Evolutionary conservation across 177 flowering plant species (phyloP), one percentile per base, ranked within the genome.

Genomic region (Telopea speciosissima): DNA sequence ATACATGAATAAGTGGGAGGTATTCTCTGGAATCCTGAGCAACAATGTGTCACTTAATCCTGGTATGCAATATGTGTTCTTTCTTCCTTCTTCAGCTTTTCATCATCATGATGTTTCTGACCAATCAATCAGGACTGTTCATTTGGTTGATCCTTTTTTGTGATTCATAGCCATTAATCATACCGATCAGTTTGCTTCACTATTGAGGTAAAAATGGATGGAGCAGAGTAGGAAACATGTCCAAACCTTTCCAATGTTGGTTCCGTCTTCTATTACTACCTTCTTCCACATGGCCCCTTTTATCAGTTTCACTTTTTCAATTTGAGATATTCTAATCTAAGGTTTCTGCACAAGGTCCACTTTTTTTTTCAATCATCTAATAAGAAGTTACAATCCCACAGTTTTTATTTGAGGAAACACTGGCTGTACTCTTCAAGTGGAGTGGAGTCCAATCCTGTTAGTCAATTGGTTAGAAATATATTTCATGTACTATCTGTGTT

Each of bases 21-120:
- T 74, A 56, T 93, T 96, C 77, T 83, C 88, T 31, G 99, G 99
- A 26, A 95, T 95, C 68, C 74, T 95, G 17, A 89, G 95, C 89
- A 90, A 89, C 78, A 87, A 89, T 54, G 84, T 86, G 7, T 79
- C 90, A 31, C 79, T 75, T 5, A 95, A 95, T 81, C 99, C 99
- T 25, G 99, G 99, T 95, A 68, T n/a, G 22, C 5, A 58, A 14
- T 19, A 14, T 52, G 17, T 52, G 17, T 52, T 28, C 3, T 28
- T 28, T 28, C 31, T 2, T 52, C 58, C 0, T 59, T 19, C 62
- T 9, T 59, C 23, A 22, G 10, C 24, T 59, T 36, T 36, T 8
- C 40, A 36, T 36, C 7, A 36, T 36, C 40, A 36, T 36, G 9
- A 36, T 36, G 7, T 3, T 36, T 8, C 0, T 36, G 40, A 36